Evolutionary conservation across 805 yeast species (phyloP).

Genomic region (Ogataea salicorniae): DNA sequence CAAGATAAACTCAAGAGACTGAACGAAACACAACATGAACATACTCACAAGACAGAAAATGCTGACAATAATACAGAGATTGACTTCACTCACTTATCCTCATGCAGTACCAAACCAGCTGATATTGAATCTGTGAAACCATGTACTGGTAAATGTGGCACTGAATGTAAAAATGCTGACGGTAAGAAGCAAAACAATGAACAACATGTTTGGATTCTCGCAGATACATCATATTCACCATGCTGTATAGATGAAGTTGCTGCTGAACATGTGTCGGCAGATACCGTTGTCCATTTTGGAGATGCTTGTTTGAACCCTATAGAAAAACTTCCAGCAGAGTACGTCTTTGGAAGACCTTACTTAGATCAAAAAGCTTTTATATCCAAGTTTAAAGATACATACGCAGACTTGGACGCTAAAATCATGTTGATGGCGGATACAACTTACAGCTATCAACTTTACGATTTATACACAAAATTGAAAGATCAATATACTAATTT

Average conservation of each 20-base stretch:
- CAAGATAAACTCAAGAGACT: slow-evolving; percentile 33
- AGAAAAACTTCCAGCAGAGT: slow-evolving; percentile 65
- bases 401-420: slow-evolving; percentile 35
- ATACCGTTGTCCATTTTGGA: slow-evolving; percentile 87
- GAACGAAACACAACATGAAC: slow-evolving; percentile 6
- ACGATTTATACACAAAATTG: slow-evolving; percentile 33
- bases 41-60: slow-evolving; percentile 2
- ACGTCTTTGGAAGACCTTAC: slow-evolving; percentile 69
- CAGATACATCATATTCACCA: slow-evolving; percentile 92
- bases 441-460: slow-evolving; percentile 48
- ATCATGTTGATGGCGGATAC: slow-evolving; percentile 73
- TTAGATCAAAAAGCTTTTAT: slow-evolving; percentile 40
- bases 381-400: slow-evolving; percentile 37
- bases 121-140: slow-evolving; percentile 24
- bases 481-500: slow-evolving; percentile 29
- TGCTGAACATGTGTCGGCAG: slow-evolving; percentile 85
- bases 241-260: slow-evolving; percentile 98
- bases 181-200: slow-evolving; percentile 9
- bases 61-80: slow-evolving; percentile 4
- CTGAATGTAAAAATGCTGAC: slow-evolving; percentile 19
- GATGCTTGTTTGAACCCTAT: slow-evolving; percentile 88
- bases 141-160: slow-evolving; percentile 27
- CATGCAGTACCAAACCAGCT: neutral
- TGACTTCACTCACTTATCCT: slow-evolving; percentile 3
- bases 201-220: slow-evolving; percentile 67